Percentiles rank a stretch among this genome's conserved stretches.
These are phyloP conservation scores for Geosmithia flava DNA, from an alignment of 2,329 filamentous ascomycete genomes.

Conservation along the genomic window DNA sequence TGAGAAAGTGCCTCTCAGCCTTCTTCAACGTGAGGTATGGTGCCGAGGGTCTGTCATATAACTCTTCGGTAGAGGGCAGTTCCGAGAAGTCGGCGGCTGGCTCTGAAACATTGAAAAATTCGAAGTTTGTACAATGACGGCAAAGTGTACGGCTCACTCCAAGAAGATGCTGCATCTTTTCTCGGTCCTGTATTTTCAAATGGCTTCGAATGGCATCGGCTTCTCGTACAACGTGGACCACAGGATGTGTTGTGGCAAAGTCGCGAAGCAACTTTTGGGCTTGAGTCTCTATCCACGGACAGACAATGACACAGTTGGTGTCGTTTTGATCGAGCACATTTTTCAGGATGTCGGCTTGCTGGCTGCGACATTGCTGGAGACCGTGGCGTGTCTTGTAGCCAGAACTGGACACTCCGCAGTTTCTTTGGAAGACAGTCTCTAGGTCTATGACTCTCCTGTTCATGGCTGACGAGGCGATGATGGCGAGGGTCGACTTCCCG, in stretches of 20 bases:
- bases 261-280: conserved; percentile 48
- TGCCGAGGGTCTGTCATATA: conserved; percentile 19
- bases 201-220: conserved; percentile 51
- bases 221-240: conserved; percentile 59
- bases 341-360: conserved; percentile 50
- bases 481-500: conserved; percentile 63
- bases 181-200: conserved; percentile 40
- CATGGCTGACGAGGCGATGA: conserved; percentile 63
- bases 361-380: conserved; percentile 45
- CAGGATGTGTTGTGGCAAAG: conserved; percentile 52
- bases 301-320: conserved; percentile 56
- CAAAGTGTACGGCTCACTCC: conserved; percentile 45
- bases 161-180: conserved; percentile 45
- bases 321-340: conserved; percentile 45
- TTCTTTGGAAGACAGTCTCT: conserved; percentile 54
- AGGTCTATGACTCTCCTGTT: conserved; percentile 56
- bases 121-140: conserved; percentile 56
- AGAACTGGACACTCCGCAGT: conserved; percentile 47
- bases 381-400: conserved; percentile 53
- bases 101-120: conserved; percentile 67
- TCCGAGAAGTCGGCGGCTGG: conserved; percentile 15
- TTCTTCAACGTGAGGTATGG: conserved; percentile 57
- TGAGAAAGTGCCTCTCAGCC: conserved; percentile 56
- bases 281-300: conserved; percentile 56
- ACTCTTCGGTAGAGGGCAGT: conserved; percentile 2